Evolutionary conservation across 164 flowering plant genomes (phyloP), one percentile per base, ranked within the genome.

Genomic region (Stephania japonica): DNA sequence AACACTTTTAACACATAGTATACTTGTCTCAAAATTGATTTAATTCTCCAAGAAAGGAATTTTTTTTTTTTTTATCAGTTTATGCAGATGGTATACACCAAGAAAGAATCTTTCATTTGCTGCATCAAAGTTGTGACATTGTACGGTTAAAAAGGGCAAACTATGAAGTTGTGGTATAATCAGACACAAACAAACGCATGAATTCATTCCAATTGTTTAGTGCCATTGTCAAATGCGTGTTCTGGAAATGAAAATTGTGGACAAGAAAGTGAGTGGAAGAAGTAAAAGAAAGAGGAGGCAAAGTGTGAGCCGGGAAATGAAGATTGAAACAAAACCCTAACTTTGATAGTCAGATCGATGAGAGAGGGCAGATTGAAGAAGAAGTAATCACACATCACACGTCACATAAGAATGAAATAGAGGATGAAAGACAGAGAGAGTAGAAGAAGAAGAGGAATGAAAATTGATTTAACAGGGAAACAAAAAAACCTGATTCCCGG

Each of bases 401-500:
- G 12, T 13, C 49, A 47, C 53, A 9, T 47, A 16, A 12, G 16
- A 9, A 47, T 47, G 12, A 47, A 47, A 47, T 11, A 12, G 16
- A 9, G 10, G 53, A 67, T 27, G 11, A 69, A 49, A 23, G 10
- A 42, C n/a, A 44, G 13, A 38, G 19, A 25, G 11, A 26, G 26
- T 41, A 56, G n/a, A 6, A 1, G 4, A 74, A 53, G 61, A 53
- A 72, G 32, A 18, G 6, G 4, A 12, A 23, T 32, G n/a, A 5
- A 43, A 44, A 61, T 49, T 18, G 16, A 32, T 16, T 23, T 16
- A 47, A 19, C 1, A 26, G 27, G 2, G 12, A 27, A 13, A 23
- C 38, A 38, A 61, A 27, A 0, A 41, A 7, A 79, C 81, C 81
- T 72, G 76, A 53, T 65, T 65, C 70, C 74, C 81, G 18, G 23